phyloP scores from a whole-genome alignment of 176 grass and related monocot species.

The Lolium perenne region DNA sequence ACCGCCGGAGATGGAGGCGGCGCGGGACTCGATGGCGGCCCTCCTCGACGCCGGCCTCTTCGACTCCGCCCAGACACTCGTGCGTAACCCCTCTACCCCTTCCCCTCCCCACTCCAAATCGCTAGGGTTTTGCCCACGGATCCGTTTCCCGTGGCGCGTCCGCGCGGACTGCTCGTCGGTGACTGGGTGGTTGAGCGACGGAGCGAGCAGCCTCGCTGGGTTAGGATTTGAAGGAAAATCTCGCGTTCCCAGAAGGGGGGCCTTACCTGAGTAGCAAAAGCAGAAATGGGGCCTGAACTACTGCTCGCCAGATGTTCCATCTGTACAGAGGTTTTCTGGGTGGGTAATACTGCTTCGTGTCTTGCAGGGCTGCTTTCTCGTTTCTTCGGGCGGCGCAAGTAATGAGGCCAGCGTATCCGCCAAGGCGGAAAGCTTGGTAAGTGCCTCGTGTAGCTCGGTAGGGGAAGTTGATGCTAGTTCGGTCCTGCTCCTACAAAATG shows the following conservation, averaged over 20 bases:
- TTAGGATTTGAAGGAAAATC: not conserved
- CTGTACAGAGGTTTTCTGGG: not conserved
- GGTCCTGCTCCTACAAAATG: not conserved
- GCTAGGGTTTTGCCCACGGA: constrained; percentile 42
- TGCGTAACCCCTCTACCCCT: constrained; percentile 4
- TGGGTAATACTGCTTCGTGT: not conserved
- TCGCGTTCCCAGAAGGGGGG: not conserved
- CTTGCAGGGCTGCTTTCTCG: constrained; percentile 86
- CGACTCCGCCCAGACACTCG: constrained; percentile 82
- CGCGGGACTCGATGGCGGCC: constrained; percentile 80
- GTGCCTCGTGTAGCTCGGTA: constrained; percentile 10
- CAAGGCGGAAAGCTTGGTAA: constrained; percentile 80
- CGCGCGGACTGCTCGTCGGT: not conserved
- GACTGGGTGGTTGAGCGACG: not conserved
- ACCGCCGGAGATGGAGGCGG: constrained; percentile 64
- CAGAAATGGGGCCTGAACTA: not conserved
- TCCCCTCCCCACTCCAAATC: not conserved
- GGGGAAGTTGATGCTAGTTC: not conserved
- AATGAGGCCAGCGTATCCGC: constrained; percentile 60
- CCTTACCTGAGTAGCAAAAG: not conserved
- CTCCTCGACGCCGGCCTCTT: constrained; percentile 87
- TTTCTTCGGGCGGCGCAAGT: constrained; percentile 54
- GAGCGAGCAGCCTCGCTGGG: not conserved
- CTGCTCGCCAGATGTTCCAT: not conserved
- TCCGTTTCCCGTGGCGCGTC: not conserved